These are phyloP conservation scores for Marasmius tenuissimus DNA, from an alignment of 1,284 basidiomycete species.

Conservation along the genomic window DNA sequence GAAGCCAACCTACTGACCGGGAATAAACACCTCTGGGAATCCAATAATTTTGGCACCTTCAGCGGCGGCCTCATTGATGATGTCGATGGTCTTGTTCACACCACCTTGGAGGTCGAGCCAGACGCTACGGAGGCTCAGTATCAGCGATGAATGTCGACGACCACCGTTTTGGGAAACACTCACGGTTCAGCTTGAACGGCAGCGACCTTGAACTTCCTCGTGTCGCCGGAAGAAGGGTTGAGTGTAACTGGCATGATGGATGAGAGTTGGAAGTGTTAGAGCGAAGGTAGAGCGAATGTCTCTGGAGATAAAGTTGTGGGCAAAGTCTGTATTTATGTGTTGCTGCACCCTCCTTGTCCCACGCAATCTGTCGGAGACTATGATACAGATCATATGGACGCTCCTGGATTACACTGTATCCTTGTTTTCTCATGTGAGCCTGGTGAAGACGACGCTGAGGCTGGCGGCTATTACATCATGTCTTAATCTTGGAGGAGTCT, in stretches of 20 bases:
- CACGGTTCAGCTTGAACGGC: constrained; percentile 30
- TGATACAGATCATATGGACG: too few relatives aligned
- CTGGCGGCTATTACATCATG: too few relatives aligned
- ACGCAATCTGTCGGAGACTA: too few relatives aligned
- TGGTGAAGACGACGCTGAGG: too few relatives aligned
- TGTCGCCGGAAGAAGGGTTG: constrained; percentile 24
- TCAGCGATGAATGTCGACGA: neutral
- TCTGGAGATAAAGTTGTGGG: too few relatives aligned
- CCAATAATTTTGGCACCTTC: constrained; percentile 31
- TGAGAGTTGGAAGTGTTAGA: too few relatives aligned
- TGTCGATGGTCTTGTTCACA: constrained; percentile 30
- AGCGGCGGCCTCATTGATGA: constrained; percentile 27
- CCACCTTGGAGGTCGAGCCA: constrained; percentile 34
- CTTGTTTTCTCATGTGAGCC: too few relatives aligned
- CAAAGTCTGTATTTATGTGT: too few relatives aligned
- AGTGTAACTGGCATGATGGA: constrained; percentile 24
- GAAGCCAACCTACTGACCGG: constrained; percentile 15
- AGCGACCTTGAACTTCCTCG: constrained; percentile 26
- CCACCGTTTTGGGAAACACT: constrained; percentile 1
- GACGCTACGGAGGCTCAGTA: constrained; percentile 13
- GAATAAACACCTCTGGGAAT: constrained; percentile 29
- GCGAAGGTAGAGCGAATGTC: too few relatives aligned
- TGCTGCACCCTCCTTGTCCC: too few relatives aligned
- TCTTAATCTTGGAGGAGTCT: too few relatives aligned
- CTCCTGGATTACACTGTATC: too few relatives aligned